Evolutionary conservation across 495 filamentous ascomycete genomes (phyloP).

Genomic region (Astrocystis sublimbata): DNA sequence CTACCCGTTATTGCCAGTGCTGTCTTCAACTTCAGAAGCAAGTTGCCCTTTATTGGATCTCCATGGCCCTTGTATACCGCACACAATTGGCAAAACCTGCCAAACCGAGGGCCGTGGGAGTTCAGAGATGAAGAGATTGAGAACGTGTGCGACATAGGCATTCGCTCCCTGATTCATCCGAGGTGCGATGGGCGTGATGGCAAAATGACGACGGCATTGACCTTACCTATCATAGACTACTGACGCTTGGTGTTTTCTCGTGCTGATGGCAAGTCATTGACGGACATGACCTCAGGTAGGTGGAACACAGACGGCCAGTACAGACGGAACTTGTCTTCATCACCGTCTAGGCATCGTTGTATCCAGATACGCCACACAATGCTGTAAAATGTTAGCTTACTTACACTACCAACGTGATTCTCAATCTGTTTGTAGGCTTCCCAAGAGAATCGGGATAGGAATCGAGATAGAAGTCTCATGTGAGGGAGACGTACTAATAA

Average conservation of each 20-base stretch:
- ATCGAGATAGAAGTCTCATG: not conserved
- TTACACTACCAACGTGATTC: not conserved
- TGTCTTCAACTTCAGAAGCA: too few relatives aligned
- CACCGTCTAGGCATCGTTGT: slow-evolving; percentile 73
- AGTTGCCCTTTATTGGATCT: too few relatives aligned
- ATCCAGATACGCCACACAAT: slow-evolving; percentile 88
- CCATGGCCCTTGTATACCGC: too few relatives aligned
- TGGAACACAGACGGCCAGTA: slow-evolving; percentile 66
- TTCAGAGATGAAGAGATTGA: too few relatives aligned
- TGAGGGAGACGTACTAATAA: slow-evolving; percentile 17
- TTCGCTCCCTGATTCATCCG: too few relatives aligned
- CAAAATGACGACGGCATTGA: too few relatives aligned
- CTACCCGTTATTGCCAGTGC: too few relatives aligned
- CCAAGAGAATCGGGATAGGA: not conserved
- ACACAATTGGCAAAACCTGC: too few relatives aligned
- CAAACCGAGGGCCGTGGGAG: too few relatives aligned
- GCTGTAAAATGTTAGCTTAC: slow-evolving; percentile 71
- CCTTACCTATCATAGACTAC: too few relatives aligned
- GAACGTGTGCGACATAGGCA: too few relatives aligned
- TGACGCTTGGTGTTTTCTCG: slow-evolving; percentile 33
- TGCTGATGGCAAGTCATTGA: slow-evolving; percentile 15
- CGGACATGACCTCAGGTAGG: slow-evolving; percentile 61
- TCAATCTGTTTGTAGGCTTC: not conserved
- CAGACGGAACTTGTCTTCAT: slow-evolving; percentile 74
- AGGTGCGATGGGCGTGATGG: too few relatives aligned